Conservation (phyloP, 176 grass and related monocot genomes). For the Secale cereale region DNA sequence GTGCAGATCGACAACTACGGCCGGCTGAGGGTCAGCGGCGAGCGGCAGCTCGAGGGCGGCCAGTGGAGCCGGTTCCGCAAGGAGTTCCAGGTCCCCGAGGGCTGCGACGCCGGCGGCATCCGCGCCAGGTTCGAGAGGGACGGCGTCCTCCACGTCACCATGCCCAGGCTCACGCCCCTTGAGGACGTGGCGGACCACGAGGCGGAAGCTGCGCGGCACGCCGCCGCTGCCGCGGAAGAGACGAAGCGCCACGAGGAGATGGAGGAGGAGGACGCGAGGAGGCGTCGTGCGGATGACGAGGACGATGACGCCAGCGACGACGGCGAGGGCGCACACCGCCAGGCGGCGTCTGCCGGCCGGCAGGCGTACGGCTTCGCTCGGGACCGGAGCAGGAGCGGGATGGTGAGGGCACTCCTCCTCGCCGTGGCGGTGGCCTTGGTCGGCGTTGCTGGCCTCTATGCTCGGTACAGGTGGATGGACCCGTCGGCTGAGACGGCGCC, state of each 20-base stretch:
- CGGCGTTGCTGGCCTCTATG: conserved; percentile 19
- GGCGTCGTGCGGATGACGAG: not conserved
- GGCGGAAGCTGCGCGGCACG: not conserved
- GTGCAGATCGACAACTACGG: conserved; percentile 29
- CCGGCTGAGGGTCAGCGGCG: conserved; percentile 23
- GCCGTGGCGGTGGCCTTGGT: conserved; percentile 24
- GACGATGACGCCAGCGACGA: not conserved
- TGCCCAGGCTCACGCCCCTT: conserved; percentile 22
- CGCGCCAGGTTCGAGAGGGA: conserved; percentile 26
- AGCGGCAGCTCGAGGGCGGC: conserved; percentile 14
- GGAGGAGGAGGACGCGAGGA: not conserved
- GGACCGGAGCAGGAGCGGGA: not conserved
- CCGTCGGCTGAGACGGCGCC: not conserved
- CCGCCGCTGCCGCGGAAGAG: not conserved
- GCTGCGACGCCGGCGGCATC: conserved; percentile 14
- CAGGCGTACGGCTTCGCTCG: not conserved
- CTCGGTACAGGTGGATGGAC: conserved; percentile 20
- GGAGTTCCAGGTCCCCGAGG: conserved; percentile 31
- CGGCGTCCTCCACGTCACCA: conserved; percentile 27
- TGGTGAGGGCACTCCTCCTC: not conserved
- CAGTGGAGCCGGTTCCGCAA: conserved; percentile 37
- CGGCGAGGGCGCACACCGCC: not conserved
- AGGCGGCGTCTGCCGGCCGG: not conserved
- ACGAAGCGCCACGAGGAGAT: not conserved
- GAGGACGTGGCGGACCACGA: not conserved